Conservation (phyloP, 768 basidiomycete species). For the Suillus americanus region DNA sequence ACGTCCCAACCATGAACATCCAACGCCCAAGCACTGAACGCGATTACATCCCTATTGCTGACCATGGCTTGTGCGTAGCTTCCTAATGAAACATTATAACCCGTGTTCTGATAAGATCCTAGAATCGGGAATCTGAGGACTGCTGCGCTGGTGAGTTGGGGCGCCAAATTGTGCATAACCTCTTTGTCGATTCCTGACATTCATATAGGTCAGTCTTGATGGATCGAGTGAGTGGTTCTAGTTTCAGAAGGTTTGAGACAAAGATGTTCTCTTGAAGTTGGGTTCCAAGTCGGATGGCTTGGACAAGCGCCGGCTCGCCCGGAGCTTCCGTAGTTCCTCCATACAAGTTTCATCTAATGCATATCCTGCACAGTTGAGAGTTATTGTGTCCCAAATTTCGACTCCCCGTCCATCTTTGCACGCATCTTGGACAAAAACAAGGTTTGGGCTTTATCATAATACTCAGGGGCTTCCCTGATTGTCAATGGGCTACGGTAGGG, state of each 20-base stretch:
- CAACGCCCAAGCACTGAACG: conserved; percentile 53
- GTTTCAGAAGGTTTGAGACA: not conserved
- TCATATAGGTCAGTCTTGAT: conserved; percentile 65
- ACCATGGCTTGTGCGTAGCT: conserved; percentile 69
- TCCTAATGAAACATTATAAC: not conserved
- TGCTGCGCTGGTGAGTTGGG: conserved; percentile 60
- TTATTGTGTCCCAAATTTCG: conserved; percentile 91
- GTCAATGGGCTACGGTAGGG: conserved; percentile 44
- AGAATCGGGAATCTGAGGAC: conserved; percentile 86
- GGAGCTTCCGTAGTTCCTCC: not conserved
- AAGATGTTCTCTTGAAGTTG: not conserved
- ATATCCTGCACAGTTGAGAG: conserved; percentile 64
- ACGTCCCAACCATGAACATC: conserved; percentile 46
- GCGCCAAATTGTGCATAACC: not conserved
- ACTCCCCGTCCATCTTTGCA: conserved; percentile 90
- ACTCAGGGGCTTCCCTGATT: conserved; percentile 3
- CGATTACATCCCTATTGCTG: conserved; percentile 73
- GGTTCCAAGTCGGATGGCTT: not conserved
- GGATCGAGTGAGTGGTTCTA: conserved; percentile 59
- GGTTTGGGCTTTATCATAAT: conserved; percentile 22
- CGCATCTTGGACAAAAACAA: conserved; percentile 87
- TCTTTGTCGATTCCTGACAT: not conserved
- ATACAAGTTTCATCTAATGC: not conserved
- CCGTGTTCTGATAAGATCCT: conserved; percentile 17
- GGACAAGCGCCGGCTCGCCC: not conserved